Evolutionary conservation across 768 basidiomycete genomes (phyloP), one percentile per base, ranked within the genome.

Genomic region (Kondoa malvinella): DNA sequence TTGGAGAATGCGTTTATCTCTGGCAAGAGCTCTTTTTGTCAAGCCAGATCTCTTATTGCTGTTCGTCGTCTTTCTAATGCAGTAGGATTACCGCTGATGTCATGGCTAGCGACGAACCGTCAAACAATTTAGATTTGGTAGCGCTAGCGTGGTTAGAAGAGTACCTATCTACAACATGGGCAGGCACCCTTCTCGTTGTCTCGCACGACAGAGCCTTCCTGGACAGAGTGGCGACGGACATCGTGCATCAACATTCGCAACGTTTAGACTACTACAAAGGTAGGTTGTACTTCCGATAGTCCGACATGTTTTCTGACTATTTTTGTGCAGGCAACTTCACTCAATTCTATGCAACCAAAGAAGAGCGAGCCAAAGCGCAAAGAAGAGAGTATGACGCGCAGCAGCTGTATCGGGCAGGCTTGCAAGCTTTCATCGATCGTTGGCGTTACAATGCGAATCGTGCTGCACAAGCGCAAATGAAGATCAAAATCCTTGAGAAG

Each of bases 331-430:
- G 94, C 85, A 97, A 97, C 79, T 99, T 97, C 78, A 86, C 88
- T 0, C 92, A 97, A 77, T 97, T 99, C 82, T 97, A 99, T 76
- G 92, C 94, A 1, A 97, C 94, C 26, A 96, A 97, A 79, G 88
- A 87, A 2, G 95, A 97, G 75, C 86, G 95, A 30, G 88, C 91
- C 73, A 85, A 85, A 68, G 92, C 92, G 74, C 79, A 92, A 70
- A 76, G 74, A 77, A 84, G 84, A 56, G 92, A 91, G 77, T 99
- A 97, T 77, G 94, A 97, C 34, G 81, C 90, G 0, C 95, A 99
- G 78, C 85, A 95, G 83, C 87, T 88, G 12, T 97, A 97, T 76
- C 83, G 95, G 66, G 87, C 88, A 74, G 90, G 95, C 79, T 79
- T 97, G 32, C 94, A 97, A 76, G 92, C 94, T 0, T 99, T 95